These are phyloP conservation scores for Pyrus bretschneideri DNA, from an alignment of 306 rosid genomes.

Conservation along the genomic window DNA sequence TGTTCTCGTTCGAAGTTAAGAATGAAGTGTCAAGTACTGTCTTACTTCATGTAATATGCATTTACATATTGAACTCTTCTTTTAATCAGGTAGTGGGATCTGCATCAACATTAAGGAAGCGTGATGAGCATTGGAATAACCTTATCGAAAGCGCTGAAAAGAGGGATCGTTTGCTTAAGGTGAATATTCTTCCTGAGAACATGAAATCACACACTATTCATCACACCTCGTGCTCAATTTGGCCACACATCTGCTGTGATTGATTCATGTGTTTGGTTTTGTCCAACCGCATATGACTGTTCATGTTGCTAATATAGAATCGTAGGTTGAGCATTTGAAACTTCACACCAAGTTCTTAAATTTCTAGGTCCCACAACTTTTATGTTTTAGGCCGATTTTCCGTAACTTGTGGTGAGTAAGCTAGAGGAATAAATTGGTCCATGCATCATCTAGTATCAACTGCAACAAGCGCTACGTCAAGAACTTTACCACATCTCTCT, in stretches of 20 bases:
- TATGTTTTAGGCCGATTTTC: too few relatives aligned
- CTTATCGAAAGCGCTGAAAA: conserved; percentile 75
- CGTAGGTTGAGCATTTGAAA: neutral
- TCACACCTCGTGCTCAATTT: neutral
- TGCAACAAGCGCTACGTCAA: neutral
- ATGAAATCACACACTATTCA: neutral
- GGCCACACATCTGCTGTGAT: neutral
- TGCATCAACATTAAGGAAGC: conserved; percentile 68
- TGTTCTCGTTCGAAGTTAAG: conserved; percentile 16
- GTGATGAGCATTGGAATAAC: conserved; percentile 62
- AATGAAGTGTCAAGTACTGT: neutral
- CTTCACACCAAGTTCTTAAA: too few relatives aligned
- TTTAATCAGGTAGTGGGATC: conserved; percentile 75
- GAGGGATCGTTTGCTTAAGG: conserved; percentile 54
- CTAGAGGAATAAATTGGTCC: neutral
- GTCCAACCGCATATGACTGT: neutral
- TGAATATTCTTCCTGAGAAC: conserved; percentile 20
- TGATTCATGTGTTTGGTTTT: neutral
- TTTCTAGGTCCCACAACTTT: too few relatives aligned
- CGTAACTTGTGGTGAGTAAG: neutral
- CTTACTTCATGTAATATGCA: neutral
- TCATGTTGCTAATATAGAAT: neutral
- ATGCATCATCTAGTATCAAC: neutral
- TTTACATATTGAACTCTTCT: conserved; percentile 6
- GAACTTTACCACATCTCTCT: neutral